Evolutionary conservation across 805 yeast genomes (phyloP), one percentile per base, ranked within the genome.

Genomic region (Torulaspora indica): DNA sequence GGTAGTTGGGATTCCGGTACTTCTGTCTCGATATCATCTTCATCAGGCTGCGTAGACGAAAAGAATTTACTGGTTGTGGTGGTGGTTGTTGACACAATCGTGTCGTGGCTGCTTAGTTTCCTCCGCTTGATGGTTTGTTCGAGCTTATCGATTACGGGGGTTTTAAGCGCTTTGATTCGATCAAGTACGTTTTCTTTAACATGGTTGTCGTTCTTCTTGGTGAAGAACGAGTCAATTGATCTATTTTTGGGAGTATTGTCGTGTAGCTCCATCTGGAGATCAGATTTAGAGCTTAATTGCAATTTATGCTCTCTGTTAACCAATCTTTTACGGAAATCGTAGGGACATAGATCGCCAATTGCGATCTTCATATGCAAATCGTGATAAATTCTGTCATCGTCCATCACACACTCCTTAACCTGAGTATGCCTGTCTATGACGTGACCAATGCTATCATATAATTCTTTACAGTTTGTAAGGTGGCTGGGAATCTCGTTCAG

Each of bases 261-360:
- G 20, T 28, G 23, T 17, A 13, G 10, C 20, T 23, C 30, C 15
- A 42, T 23, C 12, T 37, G 43, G 1, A 49, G 37, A 28, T 48
- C 51, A 2, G 67, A 60, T 48, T 58, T 60, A 2, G 68, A 58
- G 6, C 47, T 34, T 12, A 59, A 31, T 33, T 58, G 60, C 14
- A 63, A 38, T 35, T 47, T 54, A n/a, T 50, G 57, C 37, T 63
- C 68, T 47, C 68, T 52, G 49, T 59, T 63, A 3, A 55, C 49
- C 27, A 63, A 46, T 3, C 48, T 78, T 70, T 42, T 57, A 12
- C 46, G 46, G 32, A 38, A 55, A 45, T 58, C 51, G 34, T 75
- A 70, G 1, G 97, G 96, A 60, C 82, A 78, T 8, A 85, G 53
- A 6, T 71, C 73, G 1, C 95, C 97, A 13, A 49, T 51, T 8